A percentile compares a stretch with the other conserved stretches of the same genome.
These are phyloP conservation scores for Linnemannia exigua DNA, from an alignment of 192 early-diverging fungal genomes.

Conservation along the genomic window DNA sequence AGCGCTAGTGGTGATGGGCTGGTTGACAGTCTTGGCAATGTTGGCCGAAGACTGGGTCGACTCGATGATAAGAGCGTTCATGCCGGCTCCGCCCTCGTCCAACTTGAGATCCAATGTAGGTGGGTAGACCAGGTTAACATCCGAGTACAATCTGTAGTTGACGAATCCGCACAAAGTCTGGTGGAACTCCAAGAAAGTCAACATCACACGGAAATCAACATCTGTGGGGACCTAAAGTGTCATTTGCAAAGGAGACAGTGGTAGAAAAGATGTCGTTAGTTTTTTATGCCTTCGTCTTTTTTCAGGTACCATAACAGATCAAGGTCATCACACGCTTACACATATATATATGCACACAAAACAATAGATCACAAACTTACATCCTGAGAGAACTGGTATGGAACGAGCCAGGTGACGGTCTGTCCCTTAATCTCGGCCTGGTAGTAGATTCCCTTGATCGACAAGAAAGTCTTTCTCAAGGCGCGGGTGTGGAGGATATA, in stretches of 20 bases:
- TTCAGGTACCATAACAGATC: neutral
- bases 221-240: slow-evolving; percentile 82
- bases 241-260: neutral
- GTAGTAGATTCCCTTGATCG: slow-evolving; percentile 99
- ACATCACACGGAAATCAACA: slow-evolving; percentile 98
- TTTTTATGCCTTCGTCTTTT: too few species aligned
- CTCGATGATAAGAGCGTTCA: slow-evolving; percentile 78
- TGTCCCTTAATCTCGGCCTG: slow-evolving; percentile 98
- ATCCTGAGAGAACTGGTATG: slow-evolving; percentile 93
- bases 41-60: slow-evolving; percentile 57
- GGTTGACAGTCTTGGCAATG: slow-evolving; percentile 49
- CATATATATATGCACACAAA: neutral
- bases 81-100: slow-evolving; percentile 75
- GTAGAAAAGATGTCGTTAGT: neutral
- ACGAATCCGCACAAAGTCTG: slow-evolving; percentile 94
- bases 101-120: slow-evolving; percentile 80
- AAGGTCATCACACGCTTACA: neutral
- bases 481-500: slow-evolving; percentile 85
- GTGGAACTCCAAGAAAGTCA: slow-evolving; percentile 97
- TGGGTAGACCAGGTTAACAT: slow-evolving; percentile 92
- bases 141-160: slow-evolving; percentile 93
- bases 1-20: slow-evolving; percentile 9
- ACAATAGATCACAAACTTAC: slow-evolving; percentile 55
- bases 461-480: slow-evolving; percentile 93
- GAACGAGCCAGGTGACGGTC: slow-evolving; percentile 94